Conservation (phyloP, 2,329 filamentous ascomycete genomes). For the Diaporthe sp. region DNA sequence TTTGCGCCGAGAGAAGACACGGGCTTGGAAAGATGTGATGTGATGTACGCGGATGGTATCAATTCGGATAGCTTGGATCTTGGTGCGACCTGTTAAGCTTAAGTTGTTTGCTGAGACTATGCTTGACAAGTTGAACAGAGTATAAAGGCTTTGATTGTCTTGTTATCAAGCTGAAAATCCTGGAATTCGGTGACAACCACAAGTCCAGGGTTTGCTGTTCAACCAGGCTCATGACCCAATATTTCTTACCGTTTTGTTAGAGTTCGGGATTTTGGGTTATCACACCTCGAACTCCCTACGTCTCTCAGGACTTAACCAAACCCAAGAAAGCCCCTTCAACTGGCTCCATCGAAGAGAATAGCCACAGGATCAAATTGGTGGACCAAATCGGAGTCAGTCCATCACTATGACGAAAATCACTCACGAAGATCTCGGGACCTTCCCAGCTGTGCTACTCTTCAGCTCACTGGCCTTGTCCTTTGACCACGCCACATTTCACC, state of each 20-base stretch:
- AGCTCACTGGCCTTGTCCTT: slow-evolving; percentile 20
- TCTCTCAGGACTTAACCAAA: not conserved
- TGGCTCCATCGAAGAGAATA: not conserved
- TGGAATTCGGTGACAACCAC: not conserved
- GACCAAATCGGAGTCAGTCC: not conserved
- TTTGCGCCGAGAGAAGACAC: not conserved
- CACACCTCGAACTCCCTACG: not conserved
- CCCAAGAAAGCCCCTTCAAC: not conserved
- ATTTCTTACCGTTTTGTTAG: not conserved
- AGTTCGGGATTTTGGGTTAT: not conserved
- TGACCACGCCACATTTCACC: not conserved
- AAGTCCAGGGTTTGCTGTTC: not conserved
- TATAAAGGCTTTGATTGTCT: not conserved
- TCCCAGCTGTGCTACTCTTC: slow-evolving; percentile 24
- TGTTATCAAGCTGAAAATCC: not conserved
- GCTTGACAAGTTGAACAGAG: not conserved
- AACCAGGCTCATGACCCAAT: slow-evolving; percentile 5
- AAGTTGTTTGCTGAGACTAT: not conserved
- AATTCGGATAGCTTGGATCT: not conserved
- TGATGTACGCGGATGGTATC: not conserved
- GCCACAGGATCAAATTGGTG: not conserved
- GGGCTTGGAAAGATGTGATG: not conserved
- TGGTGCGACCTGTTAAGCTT: not conserved
- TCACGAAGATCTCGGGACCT: slow-evolving; percentile 1
- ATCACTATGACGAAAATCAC: slow-evolving; percentile 17